Base-by-base conservation (phyloP, 208 protist genomes). In the Phytomonas sp. region DNA sequence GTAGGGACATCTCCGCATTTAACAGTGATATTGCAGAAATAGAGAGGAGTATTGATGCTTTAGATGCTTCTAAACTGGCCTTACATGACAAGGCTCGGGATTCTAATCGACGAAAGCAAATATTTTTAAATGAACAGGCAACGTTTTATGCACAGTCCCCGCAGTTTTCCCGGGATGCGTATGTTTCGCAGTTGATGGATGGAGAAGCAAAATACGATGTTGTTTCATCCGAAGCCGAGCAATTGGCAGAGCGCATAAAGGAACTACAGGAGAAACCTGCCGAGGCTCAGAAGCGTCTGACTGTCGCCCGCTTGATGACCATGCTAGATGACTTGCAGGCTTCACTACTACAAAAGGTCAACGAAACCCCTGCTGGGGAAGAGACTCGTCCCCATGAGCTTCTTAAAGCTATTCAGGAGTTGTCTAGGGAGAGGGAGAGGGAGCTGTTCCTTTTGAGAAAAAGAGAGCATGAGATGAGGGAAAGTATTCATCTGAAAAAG, bases 321-420 rank as follows among this genome's bases (percentile, higher is more conserved):
- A 87, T 95, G 79, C 77, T 95, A 46, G 86, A 95, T 56, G 81
- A 95, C 66, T 46, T 95, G 31, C 79, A 89, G 70, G 70, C 67
- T 0, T 79, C 85, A 8, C 68, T 95, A 29, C 74, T 80, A 66
- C 76, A 78, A n/a, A 95, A 87, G 68, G 70, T 93, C 13, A 70
- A 80, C 60, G 72, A 74, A 8, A 74, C 81, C 7, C 73, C 62
- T 23, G 74, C 60, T 20, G 68, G 53, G 20, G 78, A 82, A 30
- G 85, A 91, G 68, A 76, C 67, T 37, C 77, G 88, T 28, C 79
- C 84, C 9, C 80, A 87, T 60, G 82, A 91, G 72, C 67, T 90
- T 31, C 76, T 92, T 31, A 91, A 89, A 64, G 80, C 83, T 0
- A 82, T 95, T 30, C 81, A 88, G 31, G 87, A 95, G 75, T 71